Percentiles rank a stretch among this genome's conserved stretches.
Conservation (phyloP, 257 asterid genomes). For the Nicotiana benthamiana region DNA sequence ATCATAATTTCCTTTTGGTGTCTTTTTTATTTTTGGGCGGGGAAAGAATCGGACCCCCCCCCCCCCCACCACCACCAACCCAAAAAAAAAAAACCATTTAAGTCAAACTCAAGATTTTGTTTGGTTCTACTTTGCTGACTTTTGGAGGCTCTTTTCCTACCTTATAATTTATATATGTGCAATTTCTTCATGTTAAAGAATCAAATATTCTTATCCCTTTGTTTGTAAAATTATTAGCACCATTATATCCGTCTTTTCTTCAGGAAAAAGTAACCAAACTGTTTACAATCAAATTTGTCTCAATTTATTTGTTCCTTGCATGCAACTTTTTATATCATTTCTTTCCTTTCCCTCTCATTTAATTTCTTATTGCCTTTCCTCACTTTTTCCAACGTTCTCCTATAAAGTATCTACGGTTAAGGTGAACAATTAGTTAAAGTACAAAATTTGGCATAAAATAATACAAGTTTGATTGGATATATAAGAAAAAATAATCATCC, state of each 20-base stretch:
- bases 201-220: not conserved
- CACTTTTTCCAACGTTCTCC: not conserved
- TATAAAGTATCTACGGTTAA: too few species aligned
- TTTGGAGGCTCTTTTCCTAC: not conserved
- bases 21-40: too few species aligned
- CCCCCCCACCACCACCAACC: too few species aligned
- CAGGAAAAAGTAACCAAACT: not conserved
- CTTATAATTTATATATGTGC: not conserved
- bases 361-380: not conserved
- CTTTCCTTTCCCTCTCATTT: not conserved
- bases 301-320: not conserved
- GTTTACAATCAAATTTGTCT: not conserved
- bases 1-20: not conserved
- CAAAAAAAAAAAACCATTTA: too few species aligned
- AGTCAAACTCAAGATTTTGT: not conserved
- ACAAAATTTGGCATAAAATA: too few species aligned
- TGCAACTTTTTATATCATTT: not conserved
- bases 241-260: not conserved
- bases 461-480: too few species aligned
- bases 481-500: too few species aligned
- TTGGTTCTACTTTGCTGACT: slow-evolving; percentile 7
- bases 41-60: too few species aligned
- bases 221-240: too few species aligned
- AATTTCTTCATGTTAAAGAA: slow-evolving; percentile 16
- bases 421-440: too few species aligned